Percentiles rank a stretch among this genome's conserved stretches.
Evolutionary conservation across 1,139 yeast genomes (phyloP).

Genomic region (Debaryomyces udenii): DNA sequence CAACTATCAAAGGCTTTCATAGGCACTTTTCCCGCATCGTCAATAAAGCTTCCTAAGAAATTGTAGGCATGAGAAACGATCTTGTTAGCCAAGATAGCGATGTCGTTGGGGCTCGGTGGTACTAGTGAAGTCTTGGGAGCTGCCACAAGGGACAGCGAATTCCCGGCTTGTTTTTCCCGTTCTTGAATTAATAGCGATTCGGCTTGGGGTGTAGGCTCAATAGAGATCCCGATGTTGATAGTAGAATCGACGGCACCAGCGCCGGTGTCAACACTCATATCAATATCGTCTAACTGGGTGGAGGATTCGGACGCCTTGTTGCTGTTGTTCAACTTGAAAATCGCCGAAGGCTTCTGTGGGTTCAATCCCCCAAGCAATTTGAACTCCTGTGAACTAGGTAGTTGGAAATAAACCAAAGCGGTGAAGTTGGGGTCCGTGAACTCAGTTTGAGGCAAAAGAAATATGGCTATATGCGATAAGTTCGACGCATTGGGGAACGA

Average conservation of each 20-base stretch:
- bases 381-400: slow-evolving; percentile 71
- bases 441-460: slow-evolving; percentile 68
- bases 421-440: slow-evolving; percentile 68
- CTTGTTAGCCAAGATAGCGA: slow-evolving; percentile 71
- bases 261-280: slow-evolving; percentile 32
- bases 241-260: slow-evolving; percentile 41
- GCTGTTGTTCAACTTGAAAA: slow-evolving; percentile 70
- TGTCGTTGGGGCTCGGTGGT: slow-evolving; percentile 28
- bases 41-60: slow-evolving; percentile 82
- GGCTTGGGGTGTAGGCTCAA: slow-evolving; percentile 73
- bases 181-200: slow-evolving; percentile 48
- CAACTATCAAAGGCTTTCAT: slow-evolving; percentile 89
- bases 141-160: slow-evolving; percentile 24
- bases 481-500: slow-evolving; percentile 62
- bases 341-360: slow-evolving; percentile 83
- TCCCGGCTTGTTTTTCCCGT: slow-evolving; percentile 27
- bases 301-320: slow-evolving; percentile 18
- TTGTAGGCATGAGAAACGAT: slow-evolving; percentile 92
- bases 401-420: slow-evolving; percentile 86
- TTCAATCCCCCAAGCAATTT: slow-evolving; percentile 77
- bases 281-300: slow-evolving; percentile 28
- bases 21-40: slow-evolving; percentile 75
- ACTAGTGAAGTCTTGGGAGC: slow-evolving; percentile 13
- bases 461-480: slow-evolving; percentile 73
- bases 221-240: slow-evolving; percentile 81